phyloP scores from a whole-genome alignment of 164 flowering plant species.

The Paratinospora sagittata region DNA sequence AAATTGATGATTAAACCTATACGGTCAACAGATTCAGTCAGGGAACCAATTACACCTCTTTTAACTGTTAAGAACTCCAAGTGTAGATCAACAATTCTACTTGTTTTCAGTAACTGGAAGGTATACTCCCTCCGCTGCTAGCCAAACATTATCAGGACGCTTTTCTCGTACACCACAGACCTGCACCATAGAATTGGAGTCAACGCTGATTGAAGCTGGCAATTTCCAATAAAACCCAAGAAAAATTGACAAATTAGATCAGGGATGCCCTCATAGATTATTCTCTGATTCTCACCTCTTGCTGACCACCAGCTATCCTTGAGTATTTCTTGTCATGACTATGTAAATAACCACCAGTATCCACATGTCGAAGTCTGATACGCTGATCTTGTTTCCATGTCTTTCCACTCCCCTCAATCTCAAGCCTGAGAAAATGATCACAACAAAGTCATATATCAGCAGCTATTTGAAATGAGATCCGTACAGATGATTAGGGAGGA shows the following conservation, averaged over 20 bases:
- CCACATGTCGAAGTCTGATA: conserved; percentile 84
- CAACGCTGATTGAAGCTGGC: background rate
- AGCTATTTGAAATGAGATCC: background rate
- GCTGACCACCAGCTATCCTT: conserved; percentile 94
- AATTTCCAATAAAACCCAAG: background rate
- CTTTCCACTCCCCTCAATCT: conserved; percentile 82
- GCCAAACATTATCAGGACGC: conserved; percentile 85
- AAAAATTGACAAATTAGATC: background rate
- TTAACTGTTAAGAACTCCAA: background rate
- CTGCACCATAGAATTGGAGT: conserved; percentile 27
- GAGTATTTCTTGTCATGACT: conserved; percentile 93
- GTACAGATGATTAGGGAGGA: background rate
- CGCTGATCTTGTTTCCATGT: conserved; percentile 96
- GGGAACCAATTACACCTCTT: background rate
- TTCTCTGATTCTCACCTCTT: conserved; percentile 54
- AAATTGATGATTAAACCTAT: background rate
- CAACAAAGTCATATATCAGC: background rate
- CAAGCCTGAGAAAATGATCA: conserved; percentile 40
- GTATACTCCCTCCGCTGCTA: conserved; percentile 91
- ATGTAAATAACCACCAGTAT: conserved; percentile 83
- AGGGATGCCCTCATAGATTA: background rate
- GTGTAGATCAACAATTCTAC: conserved; percentile 15
- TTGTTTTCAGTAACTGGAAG: conserved; percentile 61
- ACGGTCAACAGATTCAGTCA: background rate
- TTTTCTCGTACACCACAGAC: conserved; percentile 88